These are phyloP conservation scores for Fraxinus velutina DNA, from an alignment of 305 asterid genomes.

Conservation along the genomic window DNA sequence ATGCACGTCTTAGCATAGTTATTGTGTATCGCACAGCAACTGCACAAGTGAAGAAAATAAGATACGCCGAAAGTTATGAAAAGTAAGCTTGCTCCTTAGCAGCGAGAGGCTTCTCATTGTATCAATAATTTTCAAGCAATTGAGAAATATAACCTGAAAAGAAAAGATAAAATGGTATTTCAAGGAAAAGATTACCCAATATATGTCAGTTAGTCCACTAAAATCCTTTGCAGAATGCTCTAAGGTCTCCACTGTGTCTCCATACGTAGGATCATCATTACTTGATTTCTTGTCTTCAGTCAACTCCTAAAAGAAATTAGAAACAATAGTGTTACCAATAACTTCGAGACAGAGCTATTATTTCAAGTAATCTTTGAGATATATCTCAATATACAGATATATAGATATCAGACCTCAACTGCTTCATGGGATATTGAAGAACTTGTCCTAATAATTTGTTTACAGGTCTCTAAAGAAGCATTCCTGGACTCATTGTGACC, in stretches of 20 bases:
- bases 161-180: slow-evolving; percentile 9
- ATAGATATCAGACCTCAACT: slow-evolving; percentile 48
- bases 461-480: slow-evolving; percentile 29
- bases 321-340: slow-evolving; percentile 16
- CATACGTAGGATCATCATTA: slow-evolving; percentile 28
- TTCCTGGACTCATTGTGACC: slow-evolving; percentile 26
- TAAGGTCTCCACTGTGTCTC: slow-evolving; percentile 31
- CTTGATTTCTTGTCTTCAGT: slow-evolving; percentile 40
- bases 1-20: background rate
- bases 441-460: slow-evolving; percentile 33
- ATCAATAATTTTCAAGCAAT: background rate
- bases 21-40: background rate
- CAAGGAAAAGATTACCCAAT: slow-evolving; percentile 68
- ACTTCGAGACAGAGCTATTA: background rate
- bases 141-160: background rate
- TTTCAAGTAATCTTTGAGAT: slow-evolving; percentile 5
- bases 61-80: background rate
- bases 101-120: background rate
- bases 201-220: slow-evolving; percentile 65
- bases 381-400: background rate
- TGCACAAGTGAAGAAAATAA: background rate
- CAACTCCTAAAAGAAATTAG: slow-evolving; percentile 42
- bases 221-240: slow-evolving; percentile 54
- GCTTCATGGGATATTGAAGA: slow-evolving; percentile 35
- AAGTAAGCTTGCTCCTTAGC: background rate